These are phyloP conservation scores for Trichoderma breve DNA, from an alignment of 2,329 filamentous ascomycete genomes.

Conservation along the genomic window DNA sequence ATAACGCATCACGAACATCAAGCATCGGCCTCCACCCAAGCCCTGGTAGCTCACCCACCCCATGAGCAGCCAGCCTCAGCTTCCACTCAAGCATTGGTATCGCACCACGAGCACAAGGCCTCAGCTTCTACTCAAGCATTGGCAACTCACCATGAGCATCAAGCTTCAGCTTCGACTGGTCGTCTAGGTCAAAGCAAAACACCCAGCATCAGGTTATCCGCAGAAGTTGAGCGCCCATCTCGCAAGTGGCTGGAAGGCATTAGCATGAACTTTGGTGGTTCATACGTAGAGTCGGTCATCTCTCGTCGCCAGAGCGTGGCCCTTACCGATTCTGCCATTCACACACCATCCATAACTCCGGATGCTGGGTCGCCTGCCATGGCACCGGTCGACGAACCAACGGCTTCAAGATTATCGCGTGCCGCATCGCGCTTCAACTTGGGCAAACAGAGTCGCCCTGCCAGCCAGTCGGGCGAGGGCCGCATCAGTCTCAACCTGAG, in stretches of 20 bases:
- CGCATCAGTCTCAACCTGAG: constrained; percentile 58
- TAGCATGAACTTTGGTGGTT: constrained; percentile 28
- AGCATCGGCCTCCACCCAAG: constrained; percentile 23
- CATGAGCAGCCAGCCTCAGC: constrained; percentile 29
- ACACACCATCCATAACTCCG: constrained; percentile 39
- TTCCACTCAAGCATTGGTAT: constrained; percentile 19
- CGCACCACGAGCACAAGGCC: neutral
- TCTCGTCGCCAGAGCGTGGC: constrained; percentile 53
- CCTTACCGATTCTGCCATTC: constrained; percentile 47
- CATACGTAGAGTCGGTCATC: constrained; percentile 33
- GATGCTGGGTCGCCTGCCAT: constrained; percentile 38
- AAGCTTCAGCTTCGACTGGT: constrained; percentile 25
- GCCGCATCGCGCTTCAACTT: constrained; percentile 56
- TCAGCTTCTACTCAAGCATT: neutral
- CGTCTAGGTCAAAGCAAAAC: constrained; percentile 35
- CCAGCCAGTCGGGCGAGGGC: constrained; percentile 57
- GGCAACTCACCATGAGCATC: constrained; percentile 27
- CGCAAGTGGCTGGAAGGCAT: constrained; percentile 47
- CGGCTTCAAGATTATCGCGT: constrained; percentile 54
- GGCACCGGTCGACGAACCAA: constrained; percentile 52
- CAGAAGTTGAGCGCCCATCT: constrained; percentile 49
- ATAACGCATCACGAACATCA: constrained; percentile 28
- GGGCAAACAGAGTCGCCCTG: constrained; percentile 51
- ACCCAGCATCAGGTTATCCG: constrained; percentile 55
- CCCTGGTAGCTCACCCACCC: neutral